Evolutionary conservation across 2,329 filamentous ascomycete genomes (phyloP).

Genomic region (Apiospora rasikravindrae): DNA sequence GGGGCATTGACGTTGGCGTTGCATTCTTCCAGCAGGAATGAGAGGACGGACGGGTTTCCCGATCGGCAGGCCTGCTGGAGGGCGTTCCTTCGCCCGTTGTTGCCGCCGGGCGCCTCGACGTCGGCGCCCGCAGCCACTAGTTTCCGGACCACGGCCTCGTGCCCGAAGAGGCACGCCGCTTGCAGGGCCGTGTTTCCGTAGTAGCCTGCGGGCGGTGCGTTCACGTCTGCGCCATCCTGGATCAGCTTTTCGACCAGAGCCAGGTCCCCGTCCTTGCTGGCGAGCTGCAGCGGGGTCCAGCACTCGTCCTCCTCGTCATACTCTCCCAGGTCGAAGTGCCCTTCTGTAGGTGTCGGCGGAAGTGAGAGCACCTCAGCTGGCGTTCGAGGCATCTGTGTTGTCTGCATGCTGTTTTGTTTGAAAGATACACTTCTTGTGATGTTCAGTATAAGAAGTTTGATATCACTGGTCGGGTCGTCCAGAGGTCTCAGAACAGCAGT

Average conservation of each 20-base stretch:
- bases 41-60: slow-evolving; percentile 28
- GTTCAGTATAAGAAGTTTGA: background rate
- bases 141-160: slow-evolving; percentile 27
- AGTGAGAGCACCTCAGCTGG: slow-evolving; percentile 1
- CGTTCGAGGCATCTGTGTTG: background rate
- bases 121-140: slow-evolving; percentile 31
- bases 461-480: too few species aligned
- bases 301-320: slow-evolving; percentile 28
- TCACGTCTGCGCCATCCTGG: slow-evolving; percentile 31
- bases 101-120: slow-evolving; percentile 37
- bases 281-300: slow-evolving; percentile 44
- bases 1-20: slow-evolving; percentile 34
- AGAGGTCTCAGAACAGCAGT: background rate
- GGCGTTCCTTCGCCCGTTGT: slow-evolving; percentile 41
- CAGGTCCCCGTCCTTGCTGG: slow-evolving; percentile 39
- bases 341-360: background rate
- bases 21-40: slow-evolving; percentile 29
- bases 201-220: slow-evolving; percentile 32
- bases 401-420: background rate
- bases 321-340: slow-evolving; percentile 24
- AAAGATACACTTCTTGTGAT: background rate
- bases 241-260: slow-evolving; percentile 33
- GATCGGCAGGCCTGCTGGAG: slow-evolving; percentile 41
- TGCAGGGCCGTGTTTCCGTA: slow-evolving; percentile 38
- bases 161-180: slow-evolving; percentile 34